phyloP scores from a whole-genome alignment of 371 early-diverging fungal species.

The Mucor ambiguus region DNA sequence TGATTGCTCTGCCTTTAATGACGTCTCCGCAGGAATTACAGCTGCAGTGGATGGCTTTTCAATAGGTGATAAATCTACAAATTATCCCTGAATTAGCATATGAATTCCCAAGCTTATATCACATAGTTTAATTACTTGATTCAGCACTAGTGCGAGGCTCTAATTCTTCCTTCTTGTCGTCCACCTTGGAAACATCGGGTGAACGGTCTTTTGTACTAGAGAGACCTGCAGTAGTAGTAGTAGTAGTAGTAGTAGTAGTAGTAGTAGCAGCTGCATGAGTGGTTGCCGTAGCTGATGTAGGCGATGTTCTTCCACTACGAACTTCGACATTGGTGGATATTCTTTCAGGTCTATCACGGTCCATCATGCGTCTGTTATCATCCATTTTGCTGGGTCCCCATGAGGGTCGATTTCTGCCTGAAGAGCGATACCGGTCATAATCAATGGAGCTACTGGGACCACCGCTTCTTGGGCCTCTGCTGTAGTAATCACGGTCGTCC shows the following conservation, averaged over 20 bases:
- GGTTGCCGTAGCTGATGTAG: slow-evolving; percentile 3
- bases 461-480: slow-evolving; percentile 17
- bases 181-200: neutral
- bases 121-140: neutral
- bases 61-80: neutral
- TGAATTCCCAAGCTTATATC: neutral
- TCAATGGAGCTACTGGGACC: slow-evolving; percentile 16
- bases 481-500: slow-evolving; percentile 47
- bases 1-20: neutral
- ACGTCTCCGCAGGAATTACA: neutral
- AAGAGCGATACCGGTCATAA: slow-evolving; percentile 39
- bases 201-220: neutral
- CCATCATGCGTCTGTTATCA: slow-evolving; percentile 25
- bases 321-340: slow-evolving; percentile 20
- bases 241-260: neutral
- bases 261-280: neutral
- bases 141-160: neutral
- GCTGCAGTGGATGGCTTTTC: slow-evolving; percentile 3
- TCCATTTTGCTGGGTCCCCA: slow-evolving; percentile 14
- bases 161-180: neutral
- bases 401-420: slow-evolving; percentile 9
- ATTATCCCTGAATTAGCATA: neutral
- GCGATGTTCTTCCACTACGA: slow-evolving; percentile 16
- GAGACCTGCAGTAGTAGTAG: neutral
- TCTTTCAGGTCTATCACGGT: slow-evolving; percentile 37